Evolutionary conservation across 2,329 filamentous ascomycete species (phyloP).

Genomic region (Stachybotrys chlorohalonatus): DNA sequence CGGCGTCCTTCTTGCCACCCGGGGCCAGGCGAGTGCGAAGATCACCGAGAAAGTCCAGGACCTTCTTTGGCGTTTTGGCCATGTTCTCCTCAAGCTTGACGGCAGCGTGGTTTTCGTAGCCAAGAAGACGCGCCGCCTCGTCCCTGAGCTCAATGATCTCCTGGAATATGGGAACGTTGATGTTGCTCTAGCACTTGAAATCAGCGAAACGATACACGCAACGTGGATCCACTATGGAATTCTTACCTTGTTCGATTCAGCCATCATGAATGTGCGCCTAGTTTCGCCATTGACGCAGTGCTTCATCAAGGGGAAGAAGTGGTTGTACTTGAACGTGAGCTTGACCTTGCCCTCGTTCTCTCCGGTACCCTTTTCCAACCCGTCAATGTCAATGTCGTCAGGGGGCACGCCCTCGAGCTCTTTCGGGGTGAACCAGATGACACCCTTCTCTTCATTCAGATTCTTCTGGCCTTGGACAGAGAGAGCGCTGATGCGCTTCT

Average conservation of each 20-base stretch:
- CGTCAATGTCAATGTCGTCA: constrained; percentile 55
- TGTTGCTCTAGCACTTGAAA: constrained; percentile 39
- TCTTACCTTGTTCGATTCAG: constrained; percentile 67
- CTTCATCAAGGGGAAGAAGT: constrained; percentile 69
- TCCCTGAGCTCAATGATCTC: constrained; percentile 68
- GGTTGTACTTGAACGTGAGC: constrained; percentile 76
- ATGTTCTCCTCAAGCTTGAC: constrained; percentile 77
- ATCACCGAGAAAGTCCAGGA: constrained; percentile 65
- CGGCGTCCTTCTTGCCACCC: constrained; percentile 62
- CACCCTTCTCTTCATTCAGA: constrained; percentile 75
- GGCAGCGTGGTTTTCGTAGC: constrained; percentile 68
- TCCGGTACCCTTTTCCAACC: constrained; percentile 61
- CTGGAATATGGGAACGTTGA: constrained; percentile 65
- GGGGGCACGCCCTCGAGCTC: constrained; percentile 68
- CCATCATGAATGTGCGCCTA: constrained; percentile 59
- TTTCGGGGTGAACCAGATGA: constrained; percentile 65
- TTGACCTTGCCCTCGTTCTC: constrained; percentile 67
- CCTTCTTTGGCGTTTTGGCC: constrained; percentile 66
- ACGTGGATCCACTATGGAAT: neutral
- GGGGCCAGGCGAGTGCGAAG: constrained; percentile 57
- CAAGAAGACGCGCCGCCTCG: constrained; percentile 67
- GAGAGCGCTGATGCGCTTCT: constrained; percentile 68
- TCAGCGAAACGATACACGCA: neutral
- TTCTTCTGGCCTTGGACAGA: constrained; percentile 71
- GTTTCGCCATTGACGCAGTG: constrained; percentile 64